These are phyloP conservation scores for Haplosporangium sp. DNA, from an alignment of 371 early-diverging fungal genomes.

Conservation along the genomic window DNA sequence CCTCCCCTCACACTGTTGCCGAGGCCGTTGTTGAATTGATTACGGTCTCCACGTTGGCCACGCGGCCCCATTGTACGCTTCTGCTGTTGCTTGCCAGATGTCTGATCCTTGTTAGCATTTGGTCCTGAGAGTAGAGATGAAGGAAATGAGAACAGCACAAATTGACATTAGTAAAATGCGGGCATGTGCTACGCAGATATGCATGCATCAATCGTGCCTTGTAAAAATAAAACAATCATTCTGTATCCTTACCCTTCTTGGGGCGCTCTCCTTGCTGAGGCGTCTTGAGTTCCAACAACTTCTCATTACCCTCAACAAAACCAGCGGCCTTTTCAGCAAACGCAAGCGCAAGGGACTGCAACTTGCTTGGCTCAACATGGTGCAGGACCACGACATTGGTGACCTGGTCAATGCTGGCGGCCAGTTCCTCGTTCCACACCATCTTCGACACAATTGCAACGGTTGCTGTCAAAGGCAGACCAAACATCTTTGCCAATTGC, in stretches of 20 bases:
- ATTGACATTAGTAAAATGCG: too few species aligned
- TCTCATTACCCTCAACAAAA: slow-evolving; percentile 94
- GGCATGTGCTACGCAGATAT: too few species aligned
- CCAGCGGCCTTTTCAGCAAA: slow-evolving; percentile 90
- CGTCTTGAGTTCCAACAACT: slow-evolving; percentile 77
- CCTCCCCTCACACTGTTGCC: slow-evolving; percentile 60
- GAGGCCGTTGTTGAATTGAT: slow-evolving; percentile 59
- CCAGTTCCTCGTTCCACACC: slow-evolving; percentile 93
- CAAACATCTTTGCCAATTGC: slow-evolving; percentile 89
- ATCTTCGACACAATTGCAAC: slow-evolving; percentile 88
- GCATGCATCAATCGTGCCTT: too few species aligned
- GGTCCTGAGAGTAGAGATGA: slow-evolving; percentile 7
- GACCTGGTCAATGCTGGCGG: slow-evolving; percentile 85
- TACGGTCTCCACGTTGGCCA: slow-evolving; percentile 52
- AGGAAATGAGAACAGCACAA: too few species aligned
- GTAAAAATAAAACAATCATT: too few species aligned
- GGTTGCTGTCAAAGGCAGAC: slow-evolving; percentile 73
- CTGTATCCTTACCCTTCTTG: slow-evolving; percentile 36
- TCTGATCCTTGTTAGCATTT: slow-evolving; percentile 50
- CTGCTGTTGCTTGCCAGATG: slow-evolving; percentile 43
- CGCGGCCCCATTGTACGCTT: slow-evolving; percentile 54
- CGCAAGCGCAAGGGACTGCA: slow-evolving; percentile 87
- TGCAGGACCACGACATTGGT: slow-evolving; percentile 84
- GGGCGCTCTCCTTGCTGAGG: slow-evolving; percentile 56
- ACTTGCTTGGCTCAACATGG: slow-evolving; percentile 82